These are phyloP conservation scores for Vaccinium corymbosum DNA, from an alignment of 148 eudicot genomes.

Conservation along the genomic window DNA sequence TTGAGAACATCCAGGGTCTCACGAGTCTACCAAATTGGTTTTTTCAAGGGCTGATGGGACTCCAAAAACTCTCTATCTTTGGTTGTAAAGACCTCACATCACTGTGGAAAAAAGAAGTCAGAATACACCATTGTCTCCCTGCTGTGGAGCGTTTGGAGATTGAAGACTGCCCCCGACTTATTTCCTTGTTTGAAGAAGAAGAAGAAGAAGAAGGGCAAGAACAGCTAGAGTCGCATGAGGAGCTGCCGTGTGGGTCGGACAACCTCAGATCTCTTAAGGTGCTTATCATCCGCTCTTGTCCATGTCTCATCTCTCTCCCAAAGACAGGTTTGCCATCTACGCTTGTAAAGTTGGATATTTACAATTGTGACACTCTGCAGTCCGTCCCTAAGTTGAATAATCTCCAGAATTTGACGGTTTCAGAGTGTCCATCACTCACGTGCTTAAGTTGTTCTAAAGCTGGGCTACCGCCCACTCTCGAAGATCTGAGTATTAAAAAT, in stretches of 20 bases:
- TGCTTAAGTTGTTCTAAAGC: background rate
- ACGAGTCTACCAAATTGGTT: background rate
- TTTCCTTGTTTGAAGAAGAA: background rate
- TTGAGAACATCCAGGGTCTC: background rate
- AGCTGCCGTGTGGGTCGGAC: background rate
- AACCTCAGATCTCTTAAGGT: background rate
- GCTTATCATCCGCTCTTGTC: background rate
- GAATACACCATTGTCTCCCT: background rate
- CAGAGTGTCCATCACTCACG: background rate
- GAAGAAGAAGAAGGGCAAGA: background rate
- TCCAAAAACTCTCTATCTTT: background rate
- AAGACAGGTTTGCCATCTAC: background rate
- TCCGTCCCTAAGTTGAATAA: background rate
- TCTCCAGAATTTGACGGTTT: background rate
- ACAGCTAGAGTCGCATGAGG: background rate
- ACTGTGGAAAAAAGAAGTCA: background rate
- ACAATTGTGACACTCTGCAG: background rate
- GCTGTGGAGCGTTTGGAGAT: background rate
- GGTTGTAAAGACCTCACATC: background rate
- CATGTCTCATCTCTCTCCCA: background rate
- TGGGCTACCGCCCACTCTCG: background rate
- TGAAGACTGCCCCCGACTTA: background rate
- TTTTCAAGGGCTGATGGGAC: background rate
- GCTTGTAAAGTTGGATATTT: too few species aligned
- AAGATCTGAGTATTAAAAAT: fast-evolving